phyloP scores from a whole-genome alignment of 345 rosid genomes.

The Euphorbia peplus region DNA sequence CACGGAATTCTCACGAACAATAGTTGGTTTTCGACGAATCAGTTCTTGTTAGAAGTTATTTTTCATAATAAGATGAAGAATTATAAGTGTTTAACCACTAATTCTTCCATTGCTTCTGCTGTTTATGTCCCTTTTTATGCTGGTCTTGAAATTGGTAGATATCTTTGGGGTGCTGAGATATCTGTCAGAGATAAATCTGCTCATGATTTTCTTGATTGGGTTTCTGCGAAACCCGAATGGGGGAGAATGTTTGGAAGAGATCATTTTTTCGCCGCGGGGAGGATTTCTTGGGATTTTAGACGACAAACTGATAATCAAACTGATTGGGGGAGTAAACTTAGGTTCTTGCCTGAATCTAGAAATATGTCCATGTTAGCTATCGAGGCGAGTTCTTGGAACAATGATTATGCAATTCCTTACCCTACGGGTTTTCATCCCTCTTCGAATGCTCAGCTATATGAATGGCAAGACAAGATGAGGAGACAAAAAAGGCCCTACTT shows the following conservation, averaged over 20 bases:
- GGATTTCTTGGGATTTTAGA: constrained; percentile 33
- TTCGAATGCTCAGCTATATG: constrained; percentile 10
- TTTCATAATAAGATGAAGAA: constrained; percentile 26
- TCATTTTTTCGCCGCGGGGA: constrained; percentile 29
- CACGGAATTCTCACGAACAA: constrained; percentile 15
- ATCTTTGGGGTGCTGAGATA: constrained; percentile 18
- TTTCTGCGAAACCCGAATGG: constrained; percentile 24
- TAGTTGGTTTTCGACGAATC: constrained; percentile 27
- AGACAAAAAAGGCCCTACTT: constrained; percentile 21
- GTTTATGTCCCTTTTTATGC: constrained; percentile 26
- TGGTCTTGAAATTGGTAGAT: constrained; percentile 26
- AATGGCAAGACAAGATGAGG: constrained; percentile 27
- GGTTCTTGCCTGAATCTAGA: constrained; percentile 24
- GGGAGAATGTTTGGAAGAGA: constrained; percentile 25
- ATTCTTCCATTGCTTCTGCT: constrained; percentile 31
- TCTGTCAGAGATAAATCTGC: constrained; percentile 26
- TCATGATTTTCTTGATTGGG: constrained; percentile 23
- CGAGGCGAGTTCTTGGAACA: constrained; percentile 31
- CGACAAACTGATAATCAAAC: constrained; percentile 23
- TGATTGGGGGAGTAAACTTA: constrained; percentile 31
- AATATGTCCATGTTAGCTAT: constrained; percentile 33
- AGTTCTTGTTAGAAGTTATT: constrained; percentile 26
- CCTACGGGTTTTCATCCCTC: constrained; percentile 33
- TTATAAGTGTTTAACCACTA: constrained; percentile 23
- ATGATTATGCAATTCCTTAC: constrained; percentile 33